Conservation (phyloP, 345 rosid species). For the Heritiera littoralis region DNA sequence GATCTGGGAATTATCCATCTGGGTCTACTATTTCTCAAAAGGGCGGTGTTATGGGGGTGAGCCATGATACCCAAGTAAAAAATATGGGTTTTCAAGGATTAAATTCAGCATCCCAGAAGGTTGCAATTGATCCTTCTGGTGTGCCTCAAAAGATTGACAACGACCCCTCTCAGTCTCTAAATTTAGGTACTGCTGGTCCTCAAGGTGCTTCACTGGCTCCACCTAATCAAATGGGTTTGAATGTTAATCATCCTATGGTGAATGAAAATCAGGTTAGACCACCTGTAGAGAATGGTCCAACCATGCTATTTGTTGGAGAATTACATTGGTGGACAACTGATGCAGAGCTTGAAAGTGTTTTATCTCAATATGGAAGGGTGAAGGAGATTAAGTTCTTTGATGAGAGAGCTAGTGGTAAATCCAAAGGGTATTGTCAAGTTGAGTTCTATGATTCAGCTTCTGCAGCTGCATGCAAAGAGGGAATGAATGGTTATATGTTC, state of each 20-base stretch:
- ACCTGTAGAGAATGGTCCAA: slow-evolving; percentile 68
- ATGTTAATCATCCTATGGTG: slow-evolving; percentile 37
- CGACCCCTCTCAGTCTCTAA: slow-evolving; percentile 50
- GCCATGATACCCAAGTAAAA: slow-evolving; percentile 47
- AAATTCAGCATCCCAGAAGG: slow-evolving; percentile 39
- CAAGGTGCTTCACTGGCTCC: slow-evolving; percentile 52
- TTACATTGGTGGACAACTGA: slow-evolving; percentile 95
- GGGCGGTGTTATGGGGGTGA: slow-evolving; percentile 35
- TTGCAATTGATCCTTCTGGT: slow-evolving; percentile 43
- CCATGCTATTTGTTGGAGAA: slow-evolving; percentile 73
- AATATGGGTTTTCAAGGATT: slow-evolving; percentile 53
- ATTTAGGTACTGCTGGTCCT: slow-evolving; percentile 47
- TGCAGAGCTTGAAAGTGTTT: slow-evolving; percentile 71
- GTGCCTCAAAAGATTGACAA: slow-evolving; percentile 44
- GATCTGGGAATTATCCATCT: slow-evolving; percentile 47
- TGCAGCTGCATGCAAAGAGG: slow-evolving; percentile 79
- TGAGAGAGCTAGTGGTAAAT: slow-evolving; percentile 86
- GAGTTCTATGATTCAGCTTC: slow-evolving; percentile 71
- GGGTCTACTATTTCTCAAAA: slow-evolving; percentile 49
- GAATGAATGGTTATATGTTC: slow-evolving; percentile 70
- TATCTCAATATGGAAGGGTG: slow-evolving; percentile 72
- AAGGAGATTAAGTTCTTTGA: slow-evolving; percentile 86
- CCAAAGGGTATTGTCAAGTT: slow-evolving; percentile 89
- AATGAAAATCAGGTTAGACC: slow-evolving; percentile 65
- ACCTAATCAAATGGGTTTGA: slow-evolving; percentile 54